These are phyloP conservation scores for Oryza brachyantha DNA, from an alignment of 176 grass and related monocot genomes.

Conservation along the genomic window DNA sequence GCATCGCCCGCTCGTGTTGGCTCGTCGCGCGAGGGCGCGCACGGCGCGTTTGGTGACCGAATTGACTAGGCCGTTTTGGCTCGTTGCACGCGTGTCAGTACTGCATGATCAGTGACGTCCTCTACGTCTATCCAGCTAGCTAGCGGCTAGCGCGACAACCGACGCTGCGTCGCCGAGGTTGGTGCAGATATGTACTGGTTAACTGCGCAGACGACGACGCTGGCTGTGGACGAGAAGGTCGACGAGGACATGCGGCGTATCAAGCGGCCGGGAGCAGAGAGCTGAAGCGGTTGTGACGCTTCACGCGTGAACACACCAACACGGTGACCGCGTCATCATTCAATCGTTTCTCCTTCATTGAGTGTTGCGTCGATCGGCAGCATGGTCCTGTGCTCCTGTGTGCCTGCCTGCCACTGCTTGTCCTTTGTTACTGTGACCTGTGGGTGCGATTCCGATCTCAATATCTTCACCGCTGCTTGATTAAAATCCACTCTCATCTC, in stretches of 20 bases:
- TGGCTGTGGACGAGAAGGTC: not conserved
- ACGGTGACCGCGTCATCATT: too few species aligned
- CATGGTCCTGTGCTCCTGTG: not conserved
- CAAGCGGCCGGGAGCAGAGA: too few species aligned
- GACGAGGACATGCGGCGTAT: not conserved
- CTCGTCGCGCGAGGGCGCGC: not conserved
- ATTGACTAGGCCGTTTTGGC: slow-evolving; percentile 11
- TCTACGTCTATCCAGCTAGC: not conserved
- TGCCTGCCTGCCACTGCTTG: too few species aligned
- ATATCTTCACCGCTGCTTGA: not conserved
- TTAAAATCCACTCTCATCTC: not conserved
- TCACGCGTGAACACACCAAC: too few species aligned
- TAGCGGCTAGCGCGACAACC: too few species aligned
- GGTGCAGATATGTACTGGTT: not conserved
- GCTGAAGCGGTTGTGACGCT: not conserved
- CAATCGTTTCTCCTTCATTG: slow-evolving; percentile 9
- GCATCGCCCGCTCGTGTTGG: not conserved
- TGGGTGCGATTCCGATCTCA: not conserved
- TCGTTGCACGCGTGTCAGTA: not conserved
- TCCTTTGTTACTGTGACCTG: not conserved
- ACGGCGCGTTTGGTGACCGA: not conserved
- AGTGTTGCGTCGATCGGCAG: not conserved
- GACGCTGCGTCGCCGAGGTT: not conserved
- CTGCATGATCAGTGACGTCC: not conserved
- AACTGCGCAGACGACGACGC: not conserved